Evolutionary conservation across 345 rosid species (phyloP), one percentile per base, ranked within the genome.

Genomic region (Kandelia obovata): DNA sequence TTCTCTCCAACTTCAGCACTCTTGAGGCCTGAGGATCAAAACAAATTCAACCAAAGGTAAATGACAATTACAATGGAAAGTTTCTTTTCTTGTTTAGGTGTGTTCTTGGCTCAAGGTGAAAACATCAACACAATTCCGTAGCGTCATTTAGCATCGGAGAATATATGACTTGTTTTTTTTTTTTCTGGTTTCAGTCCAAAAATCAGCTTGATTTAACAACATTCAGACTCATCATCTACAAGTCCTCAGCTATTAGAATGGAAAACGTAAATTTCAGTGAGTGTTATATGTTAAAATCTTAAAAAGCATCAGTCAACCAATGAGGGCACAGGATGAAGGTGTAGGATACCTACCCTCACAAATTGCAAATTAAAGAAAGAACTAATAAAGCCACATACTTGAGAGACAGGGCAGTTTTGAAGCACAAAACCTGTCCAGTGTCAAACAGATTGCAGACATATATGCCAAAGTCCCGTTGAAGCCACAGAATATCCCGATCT

Each of bases 391-490:
- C n/a, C 39, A 35, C n/a, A 61, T 32, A 20, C 16, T 19, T 10
- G 32, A 28, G 16, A 66, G 31, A 32, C 26, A 11, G 6, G 37
- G 7, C 57, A 43, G n/a, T 20, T 10, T 58, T 16, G 2, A 53
- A 58, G 59, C 13, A 82, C 49, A 65, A 68, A 70, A 95, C 97
- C 99, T 95, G 97, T 82, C 97, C 96, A 51, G 99, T 87, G 76
- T 95, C 99, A 82, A 95, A 95, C 79, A 95, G 80, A 77, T 95
- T 95, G 89, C 99, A 89, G 27, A 92, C 67, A 73, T 95, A 92
- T 82, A 95, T 92, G 84, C 97, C 96, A 68, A 95, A 95, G 81
- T 92, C 99, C 71, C 92, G 84, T 73, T 95, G 99, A 82, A 95
- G 97, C 96, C 99, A 95, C 26, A 87, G 47, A 59, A 95, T 81